Conservation (phyloP, 2,329 filamentous ascomycete species). For the Ophioceras dolichostomum region DNA sequence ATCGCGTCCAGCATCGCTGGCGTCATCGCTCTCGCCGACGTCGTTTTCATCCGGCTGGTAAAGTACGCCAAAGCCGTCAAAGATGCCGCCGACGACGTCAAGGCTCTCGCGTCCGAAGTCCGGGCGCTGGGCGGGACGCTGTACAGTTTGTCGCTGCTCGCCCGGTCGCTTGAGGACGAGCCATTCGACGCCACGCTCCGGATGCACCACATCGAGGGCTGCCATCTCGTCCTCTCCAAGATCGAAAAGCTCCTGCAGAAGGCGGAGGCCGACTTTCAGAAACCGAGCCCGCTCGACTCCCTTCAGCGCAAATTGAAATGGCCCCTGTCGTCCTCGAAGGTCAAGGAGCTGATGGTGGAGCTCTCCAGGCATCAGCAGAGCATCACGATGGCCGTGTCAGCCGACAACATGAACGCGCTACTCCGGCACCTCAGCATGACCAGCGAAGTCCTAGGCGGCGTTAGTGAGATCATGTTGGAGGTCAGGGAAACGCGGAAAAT, state of each 20-base stretch:
- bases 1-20: background rate
- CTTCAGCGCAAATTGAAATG: background rate
- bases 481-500: background rate
- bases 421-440: background rate
- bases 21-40: background rate
- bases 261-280: background rate
- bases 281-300: background rate
- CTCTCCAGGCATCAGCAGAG: constrained; percentile 1
- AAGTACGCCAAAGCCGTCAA: background rate
- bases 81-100: background rate
- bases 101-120: background rate
- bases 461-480: background rate
- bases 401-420: background rate
- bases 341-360: background rate
- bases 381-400: background rate
- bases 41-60: background rate
- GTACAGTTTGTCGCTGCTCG: background rate
- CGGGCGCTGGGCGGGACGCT: background rate
- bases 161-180: background rate
- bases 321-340: background rate
- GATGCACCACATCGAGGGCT: background rate
- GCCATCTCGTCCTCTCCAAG: background rate
- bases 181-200: background rate
- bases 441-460: background rate
- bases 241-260: background rate